A percentile compares a stretch with the other conserved stretches of the same genome.
Evolutionary conservation across 371 early-diverging fungal species (phyloP).

Genomic region (Mortierella sp.): DNA sequence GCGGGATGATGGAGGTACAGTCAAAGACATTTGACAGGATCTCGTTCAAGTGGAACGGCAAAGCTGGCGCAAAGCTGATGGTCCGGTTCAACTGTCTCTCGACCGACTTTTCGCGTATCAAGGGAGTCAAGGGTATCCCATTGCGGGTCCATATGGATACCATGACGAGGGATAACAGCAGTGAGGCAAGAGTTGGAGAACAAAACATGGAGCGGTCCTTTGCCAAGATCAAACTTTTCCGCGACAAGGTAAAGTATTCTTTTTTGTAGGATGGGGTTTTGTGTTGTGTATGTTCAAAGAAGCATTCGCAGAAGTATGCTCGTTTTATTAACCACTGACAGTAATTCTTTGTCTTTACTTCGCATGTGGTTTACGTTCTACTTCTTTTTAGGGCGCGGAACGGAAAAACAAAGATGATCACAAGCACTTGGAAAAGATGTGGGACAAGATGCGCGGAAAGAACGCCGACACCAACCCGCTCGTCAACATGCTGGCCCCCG

Average conservation of each 20-base stretch:
- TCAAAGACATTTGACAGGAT: conserved; percentile 78
- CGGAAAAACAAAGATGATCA: conserved; percentile 79
- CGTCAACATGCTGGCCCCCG: conserved; percentile 50
- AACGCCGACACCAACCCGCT: conserved; percentile 45
- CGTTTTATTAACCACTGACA: neutral
- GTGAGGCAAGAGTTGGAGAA: neutral
- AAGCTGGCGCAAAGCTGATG: conserved; percentile 76
- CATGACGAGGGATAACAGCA: neutral
- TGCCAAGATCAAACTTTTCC: conserved; percentile 81
- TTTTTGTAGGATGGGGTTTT: neutral
- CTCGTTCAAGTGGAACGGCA: conserved; percentile 82
- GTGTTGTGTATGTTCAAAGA: neutral
- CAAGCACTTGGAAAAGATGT: conserved; percentile 70
- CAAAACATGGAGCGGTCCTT: conserved; percentile 67
- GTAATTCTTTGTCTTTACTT: neutral
- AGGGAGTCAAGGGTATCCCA: conserved; percentile 90
- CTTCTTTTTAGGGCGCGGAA: conserved; percentile 68
- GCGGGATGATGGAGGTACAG: conserved; percentile 67
- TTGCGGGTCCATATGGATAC: conserved; percentile 76
- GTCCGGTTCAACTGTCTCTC: conserved; percentile 86
- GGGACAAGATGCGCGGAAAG: conserved; percentile 68
- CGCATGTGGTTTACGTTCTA: neutral
- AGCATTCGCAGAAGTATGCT: neutral
- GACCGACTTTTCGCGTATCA: conserved; percentile 87
- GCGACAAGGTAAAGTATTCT: conserved; percentile 74